Evolutionary conservation across 352 stramenopile genomes (phyloP).

Genomic region (Paralagenidium karlingii): DNA sequence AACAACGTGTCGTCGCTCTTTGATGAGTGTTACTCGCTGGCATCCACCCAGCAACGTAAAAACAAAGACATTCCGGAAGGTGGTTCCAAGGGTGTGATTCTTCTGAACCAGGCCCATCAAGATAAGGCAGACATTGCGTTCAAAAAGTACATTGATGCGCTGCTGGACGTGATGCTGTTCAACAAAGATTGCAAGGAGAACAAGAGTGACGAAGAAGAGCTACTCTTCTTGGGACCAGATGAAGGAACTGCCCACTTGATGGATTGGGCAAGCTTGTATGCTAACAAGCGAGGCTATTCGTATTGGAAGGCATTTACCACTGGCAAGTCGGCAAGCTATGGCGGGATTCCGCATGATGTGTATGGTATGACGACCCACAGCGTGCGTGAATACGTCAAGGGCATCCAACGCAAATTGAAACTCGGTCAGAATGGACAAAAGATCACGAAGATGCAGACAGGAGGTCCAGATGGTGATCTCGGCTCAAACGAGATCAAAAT

Average conservation of each 20-base stretch:
- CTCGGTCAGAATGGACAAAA: constrained; percentile 74
- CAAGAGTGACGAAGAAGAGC: constrained; percentile 66
- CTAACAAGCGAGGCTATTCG: constrained; percentile 86
- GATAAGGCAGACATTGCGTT: constrained; percentile 60
- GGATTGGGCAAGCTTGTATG: constrained; percentile 89
- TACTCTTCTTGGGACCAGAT: constrained; percentile 74
- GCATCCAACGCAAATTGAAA: constrained; percentile 85
- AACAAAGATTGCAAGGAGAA: constrained; percentile 58
- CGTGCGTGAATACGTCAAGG: constrained; percentile 94
- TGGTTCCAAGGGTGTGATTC: constrained; percentile 72
- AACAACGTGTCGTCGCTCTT: constrained; percentile 32
- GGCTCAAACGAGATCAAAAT: constrained; percentile 98
- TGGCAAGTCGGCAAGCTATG: constrained; percentile 83
- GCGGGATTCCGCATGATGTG: constrained; percentile 97
- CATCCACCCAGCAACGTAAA: constrained; percentile 78
- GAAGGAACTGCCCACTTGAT: constrained; percentile 89
- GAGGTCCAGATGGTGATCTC: constrained; percentile 95
- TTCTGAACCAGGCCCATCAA: constrained; percentile 63
- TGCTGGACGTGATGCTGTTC: constrained; percentile 70
- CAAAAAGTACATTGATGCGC: constrained; percentile 72
- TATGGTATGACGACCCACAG: constrained; percentile 97
- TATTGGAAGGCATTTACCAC: constrained; percentile 95
- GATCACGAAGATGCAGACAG: constrained; percentile 96
- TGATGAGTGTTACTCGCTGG: constrained; percentile 77
- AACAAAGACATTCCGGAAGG: constrained; percentile 84